phyloP scores from a whole-genome alignment of 2,329 filamentous ascomycete genomes.

The Plenodomus lindquistii region DNA sequence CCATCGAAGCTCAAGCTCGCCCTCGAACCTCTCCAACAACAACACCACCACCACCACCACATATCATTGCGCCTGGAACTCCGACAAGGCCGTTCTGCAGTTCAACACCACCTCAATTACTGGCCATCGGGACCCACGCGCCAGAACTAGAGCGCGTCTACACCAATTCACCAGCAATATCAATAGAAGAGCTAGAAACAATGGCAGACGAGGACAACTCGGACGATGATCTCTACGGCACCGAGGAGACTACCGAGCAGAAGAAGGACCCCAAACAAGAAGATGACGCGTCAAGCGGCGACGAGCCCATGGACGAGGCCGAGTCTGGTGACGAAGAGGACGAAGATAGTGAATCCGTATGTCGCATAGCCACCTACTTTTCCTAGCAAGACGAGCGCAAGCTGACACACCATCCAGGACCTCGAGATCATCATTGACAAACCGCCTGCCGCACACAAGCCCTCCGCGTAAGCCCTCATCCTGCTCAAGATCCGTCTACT shows the following conservation, averaged over 20 bases:
- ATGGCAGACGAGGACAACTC: slow-evolving; percentile 60
- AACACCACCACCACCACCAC: too few species aligned
- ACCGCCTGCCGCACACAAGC: slow-evolving; percentile 47
- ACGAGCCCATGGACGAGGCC: slow-evolving; percentile 52
- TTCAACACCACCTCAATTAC: neutral
- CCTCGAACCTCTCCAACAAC: neutral
- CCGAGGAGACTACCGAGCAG: slow-evolving; percentile 28
- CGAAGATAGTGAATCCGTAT: slow-evolving; percentile 51
- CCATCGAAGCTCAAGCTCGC: slow-evolving; percentile 10
- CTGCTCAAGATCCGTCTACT: neutral
- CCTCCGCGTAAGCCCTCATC: slow-evolving; percentile 35
- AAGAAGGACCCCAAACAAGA: slow-evolving; percentile 31
- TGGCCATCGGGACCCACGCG: neutral
- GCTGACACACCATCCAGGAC: slow-evolving; percentile 47
- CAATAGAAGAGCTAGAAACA: slow-evolving; percentile 4
- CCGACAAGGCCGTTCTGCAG: neutral
- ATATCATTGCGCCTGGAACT: neutral
- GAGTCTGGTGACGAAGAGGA: slow-evolving; percentile 52
- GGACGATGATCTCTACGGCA: slow-evolving; percentile 56
- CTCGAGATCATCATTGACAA: slow-evolving; percentile 58
- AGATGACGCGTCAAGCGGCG: slow-evolving; percentile 40
- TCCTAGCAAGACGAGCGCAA: slow-evolving; percentile 10
- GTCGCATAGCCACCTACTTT: slow-evolving; percentile 3
- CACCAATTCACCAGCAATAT: neutral
- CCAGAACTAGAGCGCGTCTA: neutral